Conservation (phyloP, 2,329 filamentous ascomycete genomes). For the Ilyonectria robusta region DNA sequence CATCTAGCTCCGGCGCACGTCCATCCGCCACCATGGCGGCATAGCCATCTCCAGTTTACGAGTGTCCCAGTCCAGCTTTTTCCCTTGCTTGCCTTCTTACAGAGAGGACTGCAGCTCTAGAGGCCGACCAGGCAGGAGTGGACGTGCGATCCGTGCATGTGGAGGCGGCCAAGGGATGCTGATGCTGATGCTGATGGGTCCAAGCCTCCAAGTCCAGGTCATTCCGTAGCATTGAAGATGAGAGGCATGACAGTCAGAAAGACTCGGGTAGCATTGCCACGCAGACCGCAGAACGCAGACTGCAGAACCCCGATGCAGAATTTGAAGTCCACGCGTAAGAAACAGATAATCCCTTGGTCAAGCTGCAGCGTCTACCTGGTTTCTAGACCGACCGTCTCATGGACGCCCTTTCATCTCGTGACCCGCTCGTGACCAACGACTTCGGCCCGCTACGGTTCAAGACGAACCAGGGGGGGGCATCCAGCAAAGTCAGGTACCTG, state of each 20-base stretch:
- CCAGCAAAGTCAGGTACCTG: slow-evolving; percentile 27
- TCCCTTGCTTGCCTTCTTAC: slow-evolving; percentile 10
- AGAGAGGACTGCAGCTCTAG: not conserved
- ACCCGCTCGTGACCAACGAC: slow-evolving; percentile 36
- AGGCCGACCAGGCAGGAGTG: not conserved
- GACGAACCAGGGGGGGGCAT: slow-evolving; percentile 26
- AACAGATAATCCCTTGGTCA: not conserved
- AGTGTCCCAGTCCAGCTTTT: not conserved
- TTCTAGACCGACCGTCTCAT: not conserved
- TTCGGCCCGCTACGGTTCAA: slow-evolving; percentile 37
- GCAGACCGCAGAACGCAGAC: not conserved
- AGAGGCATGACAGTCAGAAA: not conserved
- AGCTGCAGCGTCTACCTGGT: not conserved
- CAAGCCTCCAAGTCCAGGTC: slow-evolving; percentile 8
- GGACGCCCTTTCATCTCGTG: slow-evolving; percentile 12
- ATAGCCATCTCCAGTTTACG: not conserved
- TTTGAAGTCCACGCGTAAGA: too few relatives aligned
- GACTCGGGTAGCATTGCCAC: slow-evolving; percentile 8
- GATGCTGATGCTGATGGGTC: slow-evolving; percentile 8
- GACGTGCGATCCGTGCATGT: not conserved
- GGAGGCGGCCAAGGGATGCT: slow-evolving; percentile 11
- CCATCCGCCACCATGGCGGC: slow-evolving; percentile 27
- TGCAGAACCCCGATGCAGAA: not conserved
- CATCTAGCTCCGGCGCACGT: slow-evolving; percentile 27
- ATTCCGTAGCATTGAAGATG: slow-evolving; percentile 22